These are phyloP conservation scores for Phellinidium pouzarii DNA, from an alignment of 1,284 basidiomycete species.

Conservation along the genomic window DNA sequence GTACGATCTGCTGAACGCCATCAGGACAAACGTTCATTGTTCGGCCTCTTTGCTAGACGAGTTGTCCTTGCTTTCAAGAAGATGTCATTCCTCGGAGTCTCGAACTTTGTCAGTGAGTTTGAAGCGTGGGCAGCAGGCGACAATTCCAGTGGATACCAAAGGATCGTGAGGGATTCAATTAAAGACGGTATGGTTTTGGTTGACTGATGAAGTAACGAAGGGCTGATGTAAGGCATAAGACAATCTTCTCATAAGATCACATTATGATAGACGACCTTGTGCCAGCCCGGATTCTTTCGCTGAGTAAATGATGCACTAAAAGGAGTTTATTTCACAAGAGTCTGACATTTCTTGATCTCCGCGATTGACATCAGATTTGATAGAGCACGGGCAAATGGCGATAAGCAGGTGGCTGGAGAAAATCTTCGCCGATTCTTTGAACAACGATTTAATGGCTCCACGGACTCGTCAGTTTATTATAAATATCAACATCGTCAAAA, in stretches of 20 bases:
- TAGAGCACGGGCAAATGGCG: slow-evolving; percentile 51
- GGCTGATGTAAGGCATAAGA: slow-evolving; percentile 31
- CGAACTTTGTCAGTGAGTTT: slow-evolving; percentile 58
- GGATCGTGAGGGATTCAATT: slow-evolving; percentile 49
- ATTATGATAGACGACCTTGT: slow-evolving; percentile 57
- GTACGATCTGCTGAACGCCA: neutral
- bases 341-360: neutral
- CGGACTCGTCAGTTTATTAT: slow-evolving; percentile 26
- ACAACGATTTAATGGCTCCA: slow-evolving; percentile 79
- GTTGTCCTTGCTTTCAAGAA: slow-evolving; percentile 69
- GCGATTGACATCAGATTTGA: slow-evolving; percentile 46
- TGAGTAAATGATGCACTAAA: slow-evolving; percentile 35
- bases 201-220: slow-evolving; percentile 1
- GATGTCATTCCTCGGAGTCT: slow-evolving; percentile 61
- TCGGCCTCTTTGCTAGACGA: slow-evolving; percentile 72
- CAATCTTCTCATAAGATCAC: slow-evolving; percentile 57
- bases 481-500: neutral
- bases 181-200: slow-evolving; percentile 38
- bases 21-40: slow-evolving; percentile 51
- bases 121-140: slow-evolving; percentile 52
- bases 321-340: neutral
- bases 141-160: slow-evolving; percentile 39
- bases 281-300: slow-evolving; percentile 56
- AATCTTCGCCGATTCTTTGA: slow-evolving; percentile 72
- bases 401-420: slow-evolving; percentile 61